A percentile compares a stretch with the other conserved stretches of the same genome.
These are phyloP conservation scores for Populus tomentosa DNA, from an alignment of 441 rosid species.

Conservation along the genomic window DNA sequence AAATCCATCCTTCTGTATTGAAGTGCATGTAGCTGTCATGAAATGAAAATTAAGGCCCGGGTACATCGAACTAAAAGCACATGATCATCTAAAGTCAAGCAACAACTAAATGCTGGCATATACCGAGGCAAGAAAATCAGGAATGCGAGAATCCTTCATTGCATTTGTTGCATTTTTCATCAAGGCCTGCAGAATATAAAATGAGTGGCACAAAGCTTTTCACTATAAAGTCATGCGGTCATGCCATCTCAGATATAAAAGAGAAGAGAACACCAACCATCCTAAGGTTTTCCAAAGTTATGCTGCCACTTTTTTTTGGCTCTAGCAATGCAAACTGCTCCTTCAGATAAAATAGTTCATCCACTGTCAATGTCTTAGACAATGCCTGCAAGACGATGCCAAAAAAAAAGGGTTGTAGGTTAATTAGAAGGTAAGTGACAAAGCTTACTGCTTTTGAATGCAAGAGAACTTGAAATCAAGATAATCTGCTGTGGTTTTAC, in stretches of 20 bases:
- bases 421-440: slow-evolving; percentile 1
- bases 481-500: background rate
- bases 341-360: slow-evolving; percentile 59
- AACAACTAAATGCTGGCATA: slow-evolving; percentile 10
- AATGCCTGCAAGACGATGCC: slow-evolving; percentile 54
- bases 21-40: slow-evolving; percentile 66
- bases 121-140: slow-evolving; percentile 73
- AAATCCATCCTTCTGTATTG: slow-evolving; percentile 30
- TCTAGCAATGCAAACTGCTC: slow-evolving; percentile 69
- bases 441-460: background rate
- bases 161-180: slow-evolving; percentile 78
- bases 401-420: background rate
- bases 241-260: background rate
- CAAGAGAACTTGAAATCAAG: background rate
- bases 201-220: slow-evolving; percentile 11
- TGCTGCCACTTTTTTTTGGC: slow-evolving; percentile 61
- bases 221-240: background rate
- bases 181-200: slow-evolving; percentile 55
- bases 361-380: slow-evolving; percentile 66
- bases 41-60: slow-evolving; percentile 14
- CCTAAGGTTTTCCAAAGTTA: slow-evolving; percentile 60
- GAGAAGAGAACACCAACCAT: slow-evolving; percentile 33
- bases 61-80: slow-evolving; percentile 7
- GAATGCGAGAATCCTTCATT: slow-evolving; percentile 80
- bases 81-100: slow-evolving; percentile 7